Evolutionary conservation across 495 filamentous ascomycete species (phyloP).

Genomic region (Xylaria sp.): DNA sequence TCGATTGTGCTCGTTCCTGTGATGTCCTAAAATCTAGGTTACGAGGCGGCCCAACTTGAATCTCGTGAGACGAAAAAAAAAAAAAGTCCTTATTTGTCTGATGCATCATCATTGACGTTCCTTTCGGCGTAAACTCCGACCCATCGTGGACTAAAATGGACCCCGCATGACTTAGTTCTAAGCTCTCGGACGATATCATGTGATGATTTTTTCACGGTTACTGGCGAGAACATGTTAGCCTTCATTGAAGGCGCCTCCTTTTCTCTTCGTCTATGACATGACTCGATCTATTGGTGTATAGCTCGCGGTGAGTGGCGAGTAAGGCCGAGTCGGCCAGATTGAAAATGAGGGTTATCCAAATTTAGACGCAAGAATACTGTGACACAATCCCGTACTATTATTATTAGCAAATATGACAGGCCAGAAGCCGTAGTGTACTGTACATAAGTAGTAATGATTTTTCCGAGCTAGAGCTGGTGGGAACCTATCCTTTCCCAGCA

Average conservation of each 20-base stretch:
- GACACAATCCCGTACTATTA: neutral
- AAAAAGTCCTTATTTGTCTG: neutral
- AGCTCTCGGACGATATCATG: neutral
- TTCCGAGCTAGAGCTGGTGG: neutral
- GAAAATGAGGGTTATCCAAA: slow-evolving; percentile 21
- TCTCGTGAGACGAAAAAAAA: no score
- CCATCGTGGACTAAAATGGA: neutral
- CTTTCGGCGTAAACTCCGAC: neutral
- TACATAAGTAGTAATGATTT: neutral
- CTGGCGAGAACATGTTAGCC: neutral
- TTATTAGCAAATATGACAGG: neutral
- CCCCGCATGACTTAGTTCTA: neutral
- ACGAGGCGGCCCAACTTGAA: neutral
- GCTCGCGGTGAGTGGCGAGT: neutral
- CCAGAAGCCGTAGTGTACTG: neutral
- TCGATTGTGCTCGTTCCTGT: neutral
- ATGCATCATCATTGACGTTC: neutral
- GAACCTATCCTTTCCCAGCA: slow-evolving; percentile 2
- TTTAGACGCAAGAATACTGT: slow-evolving; percentile 6
- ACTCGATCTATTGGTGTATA: slow-evolving; percentile 21
- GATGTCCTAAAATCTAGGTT: no score
- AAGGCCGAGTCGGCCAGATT: slow-evolving; percentile 20
- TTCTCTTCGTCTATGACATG: neutral
- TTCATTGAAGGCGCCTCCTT: neutral
- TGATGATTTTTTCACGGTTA: neutral